Conservation (phyloP, 202 grass and related monocot species). For the Eragrostis tef region DNA sequence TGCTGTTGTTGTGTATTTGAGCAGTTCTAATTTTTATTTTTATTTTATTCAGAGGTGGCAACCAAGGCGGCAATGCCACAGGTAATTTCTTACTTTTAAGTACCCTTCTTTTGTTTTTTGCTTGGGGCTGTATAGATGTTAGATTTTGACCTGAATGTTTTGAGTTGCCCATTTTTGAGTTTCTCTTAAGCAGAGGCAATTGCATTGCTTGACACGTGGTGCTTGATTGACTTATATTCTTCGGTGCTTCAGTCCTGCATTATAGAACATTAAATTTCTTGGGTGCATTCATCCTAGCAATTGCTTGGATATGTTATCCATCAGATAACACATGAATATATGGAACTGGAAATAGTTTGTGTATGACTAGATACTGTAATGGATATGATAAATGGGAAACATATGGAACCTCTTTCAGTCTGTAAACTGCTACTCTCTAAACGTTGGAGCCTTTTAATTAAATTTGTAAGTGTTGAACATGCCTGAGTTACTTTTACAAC, state of each 20-base stretch:
- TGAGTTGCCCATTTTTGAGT: constrained; percentile 1
- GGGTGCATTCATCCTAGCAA: neutral
- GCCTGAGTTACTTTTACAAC: neutral
- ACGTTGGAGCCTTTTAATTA: neutral
- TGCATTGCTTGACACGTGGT: neutral
- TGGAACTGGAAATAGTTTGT: constrained; percentile 25
- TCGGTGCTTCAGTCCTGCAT: constrained; percentile 8
- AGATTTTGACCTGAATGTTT: neutral
- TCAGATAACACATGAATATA: neutral
- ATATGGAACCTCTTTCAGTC: neutral
- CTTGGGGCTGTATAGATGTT: constrained; percentile 18
- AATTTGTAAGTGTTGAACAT: constrained; percentile 1
- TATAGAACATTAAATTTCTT: neutral
- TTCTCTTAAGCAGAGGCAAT: neutral
- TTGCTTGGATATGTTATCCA: neutral
- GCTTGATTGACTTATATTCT: constrained; percentile 13
- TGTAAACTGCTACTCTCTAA: no score
- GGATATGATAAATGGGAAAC: constrained; percentile 1
- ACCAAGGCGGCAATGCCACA: constrained; percentile 51
- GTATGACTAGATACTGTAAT: constrained; percentile 11
- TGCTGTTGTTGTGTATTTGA: constrained; percentile 30
- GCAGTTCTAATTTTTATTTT: constrained; percentile 5
- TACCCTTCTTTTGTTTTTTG: neutral
- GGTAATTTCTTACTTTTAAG: constrained; percentile 48
- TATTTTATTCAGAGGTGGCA: constrained; percentile 56